Percentiles rank a stretch among this genome's conserved stretches.
Evolutionary conservation across 108 stramenopile genomes (phyloP).

Genomic region (Ochromonas danica): DNA sequence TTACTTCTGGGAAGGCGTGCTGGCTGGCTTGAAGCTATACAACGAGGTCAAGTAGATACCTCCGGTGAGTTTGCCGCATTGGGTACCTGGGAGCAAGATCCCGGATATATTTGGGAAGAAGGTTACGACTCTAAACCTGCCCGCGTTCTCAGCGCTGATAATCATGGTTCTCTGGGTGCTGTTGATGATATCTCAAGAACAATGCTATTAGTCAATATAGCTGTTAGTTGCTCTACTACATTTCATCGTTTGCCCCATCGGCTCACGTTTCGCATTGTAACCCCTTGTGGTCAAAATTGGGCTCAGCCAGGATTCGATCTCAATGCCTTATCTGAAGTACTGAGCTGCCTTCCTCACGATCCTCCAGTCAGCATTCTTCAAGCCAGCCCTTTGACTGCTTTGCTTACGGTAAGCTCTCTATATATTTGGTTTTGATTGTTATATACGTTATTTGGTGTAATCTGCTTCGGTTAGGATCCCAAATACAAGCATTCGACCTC

Average conservation of each 20-base stretch:
- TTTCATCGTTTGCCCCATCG: background rate
- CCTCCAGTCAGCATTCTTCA: background rate
- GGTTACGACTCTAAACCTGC: background rate
- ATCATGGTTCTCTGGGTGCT: background rate
- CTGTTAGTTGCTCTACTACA: background rate
- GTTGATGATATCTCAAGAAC: background rate
- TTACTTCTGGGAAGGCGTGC: slow-evolving; percentile 7
- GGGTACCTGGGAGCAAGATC: background rate
- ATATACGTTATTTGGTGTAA: background rate
- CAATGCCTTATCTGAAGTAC: background rate
- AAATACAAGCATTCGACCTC: background rate
- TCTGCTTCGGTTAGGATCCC: background rate
- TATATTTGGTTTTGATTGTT: background rate
- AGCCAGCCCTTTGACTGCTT: background rate
- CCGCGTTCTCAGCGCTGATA: background rate
- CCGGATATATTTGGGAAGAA: background rate
- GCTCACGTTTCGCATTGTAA: background rate
- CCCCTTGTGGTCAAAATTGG: background rate
- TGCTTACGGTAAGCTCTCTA: background rate
- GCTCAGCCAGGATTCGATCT: background rate
- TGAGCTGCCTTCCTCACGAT: background rate
- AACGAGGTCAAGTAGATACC: background rate
- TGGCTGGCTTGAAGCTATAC: background rate
- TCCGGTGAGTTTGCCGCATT: background rate
- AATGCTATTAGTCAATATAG: background rate